Percentiles rank a stretch among this genome's conserved stretches.
phyloP scores from a whole-genome alignment of 768 basidiomycete species.

The Cyathus striatus region DNA sequence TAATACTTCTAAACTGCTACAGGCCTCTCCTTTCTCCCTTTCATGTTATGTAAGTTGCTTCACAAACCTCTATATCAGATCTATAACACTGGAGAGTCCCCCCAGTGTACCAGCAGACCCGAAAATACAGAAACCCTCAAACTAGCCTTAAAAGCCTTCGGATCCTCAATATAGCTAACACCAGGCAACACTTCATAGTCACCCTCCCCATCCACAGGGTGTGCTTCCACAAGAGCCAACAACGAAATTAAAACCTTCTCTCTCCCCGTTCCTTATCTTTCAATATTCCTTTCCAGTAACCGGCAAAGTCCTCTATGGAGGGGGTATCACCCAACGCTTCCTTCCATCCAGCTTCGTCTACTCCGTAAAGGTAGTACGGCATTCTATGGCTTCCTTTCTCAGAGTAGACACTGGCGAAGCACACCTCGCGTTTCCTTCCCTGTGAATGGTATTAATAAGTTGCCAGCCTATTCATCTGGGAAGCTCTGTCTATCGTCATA shows the following conservation, averaged over 20 bases:
- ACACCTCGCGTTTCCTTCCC: too few relatives aligned
- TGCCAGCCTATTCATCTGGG: too few relatives aligned
- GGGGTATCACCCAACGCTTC: slow-evolving; percentile 54
- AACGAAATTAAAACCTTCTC: slow-evolving; percentile 49
- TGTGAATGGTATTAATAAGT: too few relatives aligned
- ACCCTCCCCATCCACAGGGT: slow-evolving; percentile 52
- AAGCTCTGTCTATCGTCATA: too few relatives aligned
- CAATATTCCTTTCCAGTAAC: slow-evolving; percentile 54
- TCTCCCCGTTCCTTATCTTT: slow-evolving; percentile 31
- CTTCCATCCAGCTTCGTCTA: slow-evolving; percentile 48
- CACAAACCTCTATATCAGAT: too few relatives aligned
- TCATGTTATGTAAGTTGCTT: too few relatives aligned
- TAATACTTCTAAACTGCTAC: too few relatives aligned
- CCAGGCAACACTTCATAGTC: slow-evolving; percentile 37
- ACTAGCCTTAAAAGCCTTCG: slow-evolving; percentile 58
- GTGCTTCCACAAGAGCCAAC: slow-evolving; percentile 47
- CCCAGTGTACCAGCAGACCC: slow-evolving; percentile 70
- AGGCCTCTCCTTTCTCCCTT: too few relatives aligned
- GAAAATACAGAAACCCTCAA: slow-evolving; percentile 52
- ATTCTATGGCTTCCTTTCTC: too few relatives aligned
- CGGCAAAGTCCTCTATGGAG: slow-evolving; percentile 52
- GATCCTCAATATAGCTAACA: slow-evolving; percentile 61
- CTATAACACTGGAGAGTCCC: slow-evolving; percentile 66
- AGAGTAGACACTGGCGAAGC: too few relatives aligned
- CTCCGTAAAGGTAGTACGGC: too few relatives aligned